Conservation (phyloP, 106 monocot species). For the Allium cepa region DNA sequence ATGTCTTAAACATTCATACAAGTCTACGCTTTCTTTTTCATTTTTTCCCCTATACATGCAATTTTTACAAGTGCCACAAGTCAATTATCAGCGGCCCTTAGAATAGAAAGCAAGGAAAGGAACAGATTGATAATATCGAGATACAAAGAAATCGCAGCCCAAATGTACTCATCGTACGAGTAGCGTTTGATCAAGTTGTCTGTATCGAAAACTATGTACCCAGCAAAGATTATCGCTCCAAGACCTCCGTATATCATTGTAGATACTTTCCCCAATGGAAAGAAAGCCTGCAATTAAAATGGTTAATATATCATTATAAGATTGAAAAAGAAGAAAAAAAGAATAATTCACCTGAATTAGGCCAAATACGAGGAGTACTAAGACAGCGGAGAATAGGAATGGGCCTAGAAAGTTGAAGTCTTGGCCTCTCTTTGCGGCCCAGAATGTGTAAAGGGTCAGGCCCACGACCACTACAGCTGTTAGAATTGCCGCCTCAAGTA, state of each 20-base stretch:
- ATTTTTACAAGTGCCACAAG: neutral
- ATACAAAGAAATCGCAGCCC: conserved; percentile 63
- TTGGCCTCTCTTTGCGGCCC: conserved; percentile 34
- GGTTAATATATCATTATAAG: neutral
- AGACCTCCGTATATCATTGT: conserved; percentile 71
- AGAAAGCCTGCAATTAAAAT: conserved; percentile 39
- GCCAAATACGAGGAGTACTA: conserved; percentile 24
- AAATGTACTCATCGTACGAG: conserved; percentile 86
- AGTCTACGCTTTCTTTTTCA: no score
- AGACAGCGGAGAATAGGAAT: conserved; percentile 24
- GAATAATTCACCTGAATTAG: conserved; percentile 27
- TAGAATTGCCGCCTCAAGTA: conserved; percentile 33
- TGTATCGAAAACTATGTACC: conserved; percentile 78
- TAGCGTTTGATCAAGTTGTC: conserved; percentile 87
- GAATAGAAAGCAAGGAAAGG: conserved; percentile 54
- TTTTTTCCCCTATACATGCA: no score
- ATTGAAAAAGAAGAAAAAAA: no score
- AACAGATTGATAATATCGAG: conserved; percentile 80
- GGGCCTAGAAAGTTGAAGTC: conserved; percentile 45
- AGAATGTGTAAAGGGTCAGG: conserved; percentile 33
- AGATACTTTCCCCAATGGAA: conserved; percentile 71
- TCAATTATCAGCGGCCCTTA: conserved; percentile 32
- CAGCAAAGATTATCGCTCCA: conserved; percentile 61
- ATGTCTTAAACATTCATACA: no score
- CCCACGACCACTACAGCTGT: conserved; percentile 34